Conservation (phyloP, 768 basidiomycete species). For the Mycena sanguinolenta region DNA sequence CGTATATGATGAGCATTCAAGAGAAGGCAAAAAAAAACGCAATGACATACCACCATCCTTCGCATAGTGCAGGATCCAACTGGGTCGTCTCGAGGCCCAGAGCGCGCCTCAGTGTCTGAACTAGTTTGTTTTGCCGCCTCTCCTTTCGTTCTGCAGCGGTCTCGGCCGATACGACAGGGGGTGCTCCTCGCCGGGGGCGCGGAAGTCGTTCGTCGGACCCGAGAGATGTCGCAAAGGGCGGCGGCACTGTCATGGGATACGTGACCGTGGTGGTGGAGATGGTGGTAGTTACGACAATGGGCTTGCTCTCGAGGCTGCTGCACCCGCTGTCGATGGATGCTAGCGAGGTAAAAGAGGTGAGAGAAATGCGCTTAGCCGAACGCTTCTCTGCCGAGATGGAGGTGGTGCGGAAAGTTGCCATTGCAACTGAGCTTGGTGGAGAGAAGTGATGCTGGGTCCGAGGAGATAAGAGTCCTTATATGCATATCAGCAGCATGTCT, state of each 20-base stretch:
- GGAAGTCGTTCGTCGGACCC: conserved; percentile 23
- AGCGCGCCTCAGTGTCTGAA: not conserved
- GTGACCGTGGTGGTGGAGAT: conserved; percentile 2
- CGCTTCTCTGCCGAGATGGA: conserved; percentile 14
- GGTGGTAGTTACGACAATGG: conserved; percentile 15
- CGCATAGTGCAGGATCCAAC: conserved; percentile 18
- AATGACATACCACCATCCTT: conserved; percentile 9
- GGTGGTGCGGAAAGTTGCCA: conserved; percentile 14
- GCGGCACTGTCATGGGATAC: conserved; percentile 17
- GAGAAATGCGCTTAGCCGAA: not conserved
- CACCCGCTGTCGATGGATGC: conserved; percentile 1
- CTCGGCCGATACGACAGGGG: not conserved
- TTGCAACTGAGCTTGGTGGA: not conserved
- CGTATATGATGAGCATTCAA: too few relatives aligned
- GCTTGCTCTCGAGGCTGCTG: not conserved
- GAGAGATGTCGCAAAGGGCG: conserved; percentile 19
- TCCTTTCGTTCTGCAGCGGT: not conserved
- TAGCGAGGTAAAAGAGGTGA: conserved; percentile 2
- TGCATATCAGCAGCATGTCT: not conserved
- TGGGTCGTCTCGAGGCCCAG: not conserved
- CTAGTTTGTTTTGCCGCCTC: not conserved
- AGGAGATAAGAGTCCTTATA: not conserved
- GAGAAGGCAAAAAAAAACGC: too few relatives aligned
- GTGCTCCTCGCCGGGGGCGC: conserved; percentile 16
- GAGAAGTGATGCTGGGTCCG: not conserved